Evolutionary conservation across 176 grass and related monocot species (phyloP).

Genomic region (barley (Hordeum vulgare)): DNA sequence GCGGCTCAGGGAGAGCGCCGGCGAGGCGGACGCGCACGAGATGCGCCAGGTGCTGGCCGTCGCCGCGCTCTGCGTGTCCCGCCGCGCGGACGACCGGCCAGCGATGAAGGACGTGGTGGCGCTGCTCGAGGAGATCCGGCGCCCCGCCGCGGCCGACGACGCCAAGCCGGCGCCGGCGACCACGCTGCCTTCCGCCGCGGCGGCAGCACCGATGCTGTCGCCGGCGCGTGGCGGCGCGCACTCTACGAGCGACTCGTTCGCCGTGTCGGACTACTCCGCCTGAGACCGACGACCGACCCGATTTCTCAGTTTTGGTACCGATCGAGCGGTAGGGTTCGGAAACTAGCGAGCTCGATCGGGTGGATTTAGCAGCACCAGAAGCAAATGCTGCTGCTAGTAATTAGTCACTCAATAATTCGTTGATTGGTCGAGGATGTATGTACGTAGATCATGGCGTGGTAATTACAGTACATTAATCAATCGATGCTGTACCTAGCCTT

Average conservation of each 20-base stretch:
- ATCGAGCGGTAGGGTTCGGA: neutral
- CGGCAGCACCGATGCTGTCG: slow-evolving; percentile 8
- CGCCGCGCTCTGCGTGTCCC: slow-evolving; percentile 52
- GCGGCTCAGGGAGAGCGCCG: slow-evolving; percentile 31
- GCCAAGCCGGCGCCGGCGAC: neutral
- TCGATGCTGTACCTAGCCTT: slow-evolving; percentile 27
- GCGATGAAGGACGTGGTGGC: slow-evolving; percentile 83
- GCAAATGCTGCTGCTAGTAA: neutral
- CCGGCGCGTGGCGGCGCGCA: slow-evolving; percentile 17
- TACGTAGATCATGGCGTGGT: neutral
- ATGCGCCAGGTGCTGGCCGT: slow-evolving; percentile 78
- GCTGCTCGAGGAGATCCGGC: slow-evolving; percentile 68
- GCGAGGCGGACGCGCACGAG: slow-evolving; percentile 57
- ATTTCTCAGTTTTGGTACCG: neutral
- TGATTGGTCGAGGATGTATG: slow-evolving; percentile 1
- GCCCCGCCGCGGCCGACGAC: slow-evolving; percentile 31
- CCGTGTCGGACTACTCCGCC: slow-evolving; percentile 65
- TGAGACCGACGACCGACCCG: neutral
- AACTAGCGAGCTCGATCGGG: neutral
- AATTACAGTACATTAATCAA: neutral
- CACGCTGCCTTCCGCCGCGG: neutral
- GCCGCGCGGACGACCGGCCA: slow-evolving; percentile 61
- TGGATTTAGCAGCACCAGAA: neutral
- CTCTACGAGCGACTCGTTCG: slow-evolving; percentile 44
- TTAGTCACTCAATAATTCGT: neutral